These are phyloP conservation scores for Linnemannia zychae DNA, from an alignment of 192 early-diverging fungal genomes.

Conservation along the genomic window DNA sequence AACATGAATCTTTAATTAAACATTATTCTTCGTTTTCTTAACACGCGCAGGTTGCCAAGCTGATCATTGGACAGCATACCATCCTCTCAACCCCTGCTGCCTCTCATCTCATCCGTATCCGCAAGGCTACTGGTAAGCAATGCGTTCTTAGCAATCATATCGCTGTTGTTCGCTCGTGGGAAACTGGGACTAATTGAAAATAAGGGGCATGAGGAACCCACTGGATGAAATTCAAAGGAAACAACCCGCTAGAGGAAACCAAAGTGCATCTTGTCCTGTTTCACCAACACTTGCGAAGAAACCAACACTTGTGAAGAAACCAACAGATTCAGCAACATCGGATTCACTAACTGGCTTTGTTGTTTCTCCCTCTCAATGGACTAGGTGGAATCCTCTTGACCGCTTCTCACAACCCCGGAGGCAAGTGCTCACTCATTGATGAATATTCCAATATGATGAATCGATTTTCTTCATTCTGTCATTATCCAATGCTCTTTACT, in stretches of 20 bases:
- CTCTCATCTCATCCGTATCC: slow-evolving; percentile 92
- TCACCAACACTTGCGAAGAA: not conserved
- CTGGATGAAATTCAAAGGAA: not conserved
- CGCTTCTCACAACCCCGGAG: slow-evolving; percentile 99
- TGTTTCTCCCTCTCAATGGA: not conserved
- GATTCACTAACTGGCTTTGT: not conserved
- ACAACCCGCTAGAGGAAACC: not conserved
- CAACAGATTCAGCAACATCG: not conserved
- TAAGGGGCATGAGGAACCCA: no score
- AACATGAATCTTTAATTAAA: not conserved
- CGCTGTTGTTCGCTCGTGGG: not conserved
- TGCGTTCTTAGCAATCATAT: not conserved
- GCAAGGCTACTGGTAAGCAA: slow-evolving; percentile 81
- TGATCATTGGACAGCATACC: slow-evolving; percentile 93
- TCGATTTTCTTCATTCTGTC: not conserved
- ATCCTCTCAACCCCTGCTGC: slow-evolving; percentile 97
- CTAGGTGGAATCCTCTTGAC: slow-evolving; percentile 94
- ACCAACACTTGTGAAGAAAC: not conserved
- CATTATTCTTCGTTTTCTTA: not conserved
- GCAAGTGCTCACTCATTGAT: slow-evolving; percentile 28
- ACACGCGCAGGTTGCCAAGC: slow-evolving; percentile 72
- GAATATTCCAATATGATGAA: not conserved
- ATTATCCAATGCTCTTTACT: slow-evolving; percentile 3
- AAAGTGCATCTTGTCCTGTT: not conserved
- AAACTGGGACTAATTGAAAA: not conserved